Evolutionary conservation across 441 rosid species (phyloP).

Genomic region (Melastoma candidum): DNA sequence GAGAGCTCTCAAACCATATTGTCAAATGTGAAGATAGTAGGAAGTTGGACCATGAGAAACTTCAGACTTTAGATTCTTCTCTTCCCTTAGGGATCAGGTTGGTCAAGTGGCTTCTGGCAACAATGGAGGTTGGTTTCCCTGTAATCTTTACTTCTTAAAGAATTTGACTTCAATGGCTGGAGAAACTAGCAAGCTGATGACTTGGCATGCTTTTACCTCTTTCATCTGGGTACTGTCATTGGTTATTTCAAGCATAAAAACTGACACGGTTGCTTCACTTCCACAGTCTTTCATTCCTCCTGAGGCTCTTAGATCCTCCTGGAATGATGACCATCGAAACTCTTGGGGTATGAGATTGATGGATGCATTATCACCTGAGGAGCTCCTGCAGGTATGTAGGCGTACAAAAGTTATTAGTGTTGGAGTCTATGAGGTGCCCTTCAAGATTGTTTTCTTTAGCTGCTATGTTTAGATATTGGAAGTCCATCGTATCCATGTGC

Average conservation of each 20-base stretch:
- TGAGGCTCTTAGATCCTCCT: constrained; percentile 10
- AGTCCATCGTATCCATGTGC: too few relatives aligned
- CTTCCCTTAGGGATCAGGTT: constrained; percentile 9
- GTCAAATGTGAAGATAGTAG: constrained; percentile 4
- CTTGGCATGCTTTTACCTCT: not conserved
- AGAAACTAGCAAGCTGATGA: not conserved
- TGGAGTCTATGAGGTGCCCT: not conserved
- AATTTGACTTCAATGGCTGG: not conserved
- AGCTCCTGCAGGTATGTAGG: constrained; percentile 6
- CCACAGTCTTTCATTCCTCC: constrained; percentile 1
- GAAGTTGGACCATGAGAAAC: constrained; percentile 4
- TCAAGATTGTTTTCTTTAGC: not conserved
- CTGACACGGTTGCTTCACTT: not conserved
- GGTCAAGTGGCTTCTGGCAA: constrained; percentile 3
- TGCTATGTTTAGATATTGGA: too few relatives aligned
- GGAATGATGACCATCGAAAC: constrained; percentile 12
- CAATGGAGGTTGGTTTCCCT: constrained; percentile 2
- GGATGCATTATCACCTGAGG: constrained; percentile 9
- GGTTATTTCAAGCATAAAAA: too few relatives aligned
- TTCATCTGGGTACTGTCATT: not conserved
- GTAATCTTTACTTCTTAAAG: not conserved
- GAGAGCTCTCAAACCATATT: not conserved
- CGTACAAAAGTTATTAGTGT: too few relatives aligned
- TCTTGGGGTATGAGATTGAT: constrained; percentile 15
- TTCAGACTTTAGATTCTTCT: constrained; percentile 6